Conservation (phyloP, 148 eudicot species). For the Vaccinium vitisidaea region DNA sequence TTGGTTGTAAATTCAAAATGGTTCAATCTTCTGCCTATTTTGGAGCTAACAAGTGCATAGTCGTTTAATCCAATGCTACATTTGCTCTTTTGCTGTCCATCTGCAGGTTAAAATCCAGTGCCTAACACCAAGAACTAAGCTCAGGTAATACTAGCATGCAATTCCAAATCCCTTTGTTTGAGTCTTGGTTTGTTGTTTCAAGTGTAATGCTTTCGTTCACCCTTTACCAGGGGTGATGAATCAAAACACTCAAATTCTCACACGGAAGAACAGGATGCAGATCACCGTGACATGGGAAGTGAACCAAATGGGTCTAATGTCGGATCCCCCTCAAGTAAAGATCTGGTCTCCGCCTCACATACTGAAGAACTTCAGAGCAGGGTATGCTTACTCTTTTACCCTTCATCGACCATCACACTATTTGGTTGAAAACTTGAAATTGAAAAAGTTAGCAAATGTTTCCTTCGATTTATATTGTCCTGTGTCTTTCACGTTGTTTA, state of each 20-base stretch:
- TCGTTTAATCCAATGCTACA: conserved; percentile 1
- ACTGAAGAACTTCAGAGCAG: conserved; percentile 37
- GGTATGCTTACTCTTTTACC: conserved; percentile 27
- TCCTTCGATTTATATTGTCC: neutral
- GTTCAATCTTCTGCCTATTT: neutral
- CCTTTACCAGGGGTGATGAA: conserved; percentile 34
- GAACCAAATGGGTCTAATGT: conserved; percentile 49
- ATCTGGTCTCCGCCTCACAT: conserved; percentile 36
- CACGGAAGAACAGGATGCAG: conserved; percentile 35
- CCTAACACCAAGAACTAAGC: conserved; percentile 50
- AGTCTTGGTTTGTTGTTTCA: neutral
- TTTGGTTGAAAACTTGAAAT: conserved; percentile 1
- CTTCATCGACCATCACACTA: neutral
- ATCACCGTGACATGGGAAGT: conserved; percentile 42
- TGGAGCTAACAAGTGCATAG: neutral
- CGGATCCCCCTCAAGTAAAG: conserved; percentile 47
- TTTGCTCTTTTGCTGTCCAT: conserved; percentile 5
- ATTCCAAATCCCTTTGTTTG: neutral
- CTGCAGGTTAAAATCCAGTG: conserved; percentile 69
- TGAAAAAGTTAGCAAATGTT: neutral
- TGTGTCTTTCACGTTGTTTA: too few relatives aligned
- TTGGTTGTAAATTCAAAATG: neutral
- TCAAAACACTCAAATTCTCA: conserved; percentile 28
- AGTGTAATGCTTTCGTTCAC: conserved; percentile 3
- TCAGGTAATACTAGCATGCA: conserved; percentile 37